These are phyloP conservation scores for Cryptosporidium bovis DNA, from an alignment of 169 alveolate species.

Conservation along the genomic window DNA sequence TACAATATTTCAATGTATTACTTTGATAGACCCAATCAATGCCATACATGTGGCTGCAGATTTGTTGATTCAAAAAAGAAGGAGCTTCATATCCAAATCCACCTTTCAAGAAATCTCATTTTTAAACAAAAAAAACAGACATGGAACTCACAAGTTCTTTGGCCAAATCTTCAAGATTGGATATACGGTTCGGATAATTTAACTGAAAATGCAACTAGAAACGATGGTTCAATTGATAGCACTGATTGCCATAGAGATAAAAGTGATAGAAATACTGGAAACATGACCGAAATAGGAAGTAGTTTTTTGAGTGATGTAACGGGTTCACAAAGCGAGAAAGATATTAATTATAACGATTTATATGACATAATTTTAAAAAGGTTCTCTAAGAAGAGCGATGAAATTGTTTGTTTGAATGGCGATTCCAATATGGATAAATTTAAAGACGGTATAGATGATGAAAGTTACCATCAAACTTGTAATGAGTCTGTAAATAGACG, in stretches of 20 bases:
- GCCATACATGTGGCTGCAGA: constrained; percentile 69
- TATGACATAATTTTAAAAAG: constrained; percentile 13
- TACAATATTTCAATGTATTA: constrained; percentile 48
- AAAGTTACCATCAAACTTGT: background rate
- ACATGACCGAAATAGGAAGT: background rate
- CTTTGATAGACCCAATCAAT: constrained; percentile 64
- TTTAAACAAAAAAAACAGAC: constrained; percentile 61
- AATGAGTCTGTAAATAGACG: background rate
- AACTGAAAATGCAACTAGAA: background rate
- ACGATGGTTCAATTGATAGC: constrained; percentile 8
- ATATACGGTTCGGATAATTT: constrained; percentile 29
- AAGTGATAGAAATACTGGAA: constrained; percentile 6
- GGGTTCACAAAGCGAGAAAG: background rate
- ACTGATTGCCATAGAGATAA: constrained; percentile 5
- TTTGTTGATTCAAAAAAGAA: constrained; percentile 63
- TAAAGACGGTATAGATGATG: background rate
- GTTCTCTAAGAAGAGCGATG: background rate
- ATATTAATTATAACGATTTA: constrained; percentile 15
- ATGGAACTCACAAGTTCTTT: constrained; percentile 27
- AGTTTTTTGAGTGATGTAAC: constrained; percentile 11
- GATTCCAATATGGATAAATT: background rate
- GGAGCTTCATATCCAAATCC: constrained; percentile 68
- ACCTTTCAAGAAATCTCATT: constrained; percentile 58
- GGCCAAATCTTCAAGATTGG: constrained; percentile 69
- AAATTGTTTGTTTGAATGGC: background rate